Evolutionary conservation across 2,329 filamentous ascomycete species (phyloP).

Genomic region (Rutstroemia sp.): DNA sequence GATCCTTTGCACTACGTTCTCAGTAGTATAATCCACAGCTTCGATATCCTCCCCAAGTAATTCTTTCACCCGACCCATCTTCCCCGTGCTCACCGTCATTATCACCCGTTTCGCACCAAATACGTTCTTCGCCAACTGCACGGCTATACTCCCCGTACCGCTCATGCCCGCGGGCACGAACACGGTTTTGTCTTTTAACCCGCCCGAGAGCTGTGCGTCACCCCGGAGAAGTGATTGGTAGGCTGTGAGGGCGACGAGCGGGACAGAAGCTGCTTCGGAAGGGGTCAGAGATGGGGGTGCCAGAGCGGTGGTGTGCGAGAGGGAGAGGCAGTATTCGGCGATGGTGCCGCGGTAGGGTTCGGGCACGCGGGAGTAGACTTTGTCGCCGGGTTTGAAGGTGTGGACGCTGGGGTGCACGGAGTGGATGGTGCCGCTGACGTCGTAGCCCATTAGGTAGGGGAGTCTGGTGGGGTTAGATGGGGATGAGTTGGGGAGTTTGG

Average conservation of each 20-base stretch:
- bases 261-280: slow-evolving; percentile 34
- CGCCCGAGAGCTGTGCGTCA: slow-evolving; percentile 26
- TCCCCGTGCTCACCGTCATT: slow-evolving; percentile 37
- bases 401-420: slow-evolving; percentile 31
- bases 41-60: slow-evolving; percentile 33
- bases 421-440: slow-evolving; percentile 33
- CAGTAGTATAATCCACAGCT: slow-evolving; percentile 34
- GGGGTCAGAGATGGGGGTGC: slow-evolving; percentile 35
- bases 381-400: slow-evolving; percentile 33
- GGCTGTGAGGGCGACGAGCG: slow-evolving; percentile 34
- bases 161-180: slow-evolving; percentile 33
- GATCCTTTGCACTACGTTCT: slow-evolving; percentile 28
- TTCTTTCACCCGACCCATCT: slow-evolving; percentile 32
- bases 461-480: slow-evolving; percentile 26
- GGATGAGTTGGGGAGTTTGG: no score
- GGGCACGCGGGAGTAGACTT: slow-evolving; percentile 32
- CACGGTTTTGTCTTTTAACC: slow-evolving; percentile 34
- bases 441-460: slow-evolving; percentile 37
- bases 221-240: slow-evolving; percentile 33
- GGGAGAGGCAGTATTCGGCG: slow-evolving; percentile 22
- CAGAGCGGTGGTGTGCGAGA: slow-evolving; percentile 29
- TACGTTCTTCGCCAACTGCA: slow-evolving; percentile 38
- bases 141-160: slow-evolving; percentile 33
- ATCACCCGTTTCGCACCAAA: slow-evolving; percentile 38
- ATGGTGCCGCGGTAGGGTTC: slow-evolving; percentile 28